These are phyloP conservation scores for Calycina herbarum DNA, from an alignment of 2,329 filamentous ascomycete species.

Conservation along the genomic window DNA sequence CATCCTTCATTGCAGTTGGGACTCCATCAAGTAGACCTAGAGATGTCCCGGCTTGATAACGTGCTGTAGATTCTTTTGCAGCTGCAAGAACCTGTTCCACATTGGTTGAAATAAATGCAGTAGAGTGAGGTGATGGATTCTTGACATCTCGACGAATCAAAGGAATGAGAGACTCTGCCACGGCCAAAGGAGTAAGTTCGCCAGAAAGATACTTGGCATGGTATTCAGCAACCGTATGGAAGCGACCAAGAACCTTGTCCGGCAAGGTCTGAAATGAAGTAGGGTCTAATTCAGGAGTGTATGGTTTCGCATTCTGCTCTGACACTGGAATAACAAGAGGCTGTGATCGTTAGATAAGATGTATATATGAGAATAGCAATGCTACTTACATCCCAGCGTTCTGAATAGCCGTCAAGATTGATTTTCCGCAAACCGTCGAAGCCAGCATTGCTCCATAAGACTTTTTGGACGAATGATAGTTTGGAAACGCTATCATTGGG, in stretches of 20 bases:
- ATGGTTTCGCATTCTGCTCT: constrained; percentile 7
- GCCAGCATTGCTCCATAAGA: constrained; percentile 69
- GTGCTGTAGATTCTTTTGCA: constrained; percentile 69
- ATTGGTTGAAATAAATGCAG: constrained; percentile 71
- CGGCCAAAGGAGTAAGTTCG: constrained; percentile 67
- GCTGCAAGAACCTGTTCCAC: constrained; percentile 63
- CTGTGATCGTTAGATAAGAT: constrained; percentile 38
- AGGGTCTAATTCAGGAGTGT: constrained; percentile 40
- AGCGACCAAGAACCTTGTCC: constrained; percentile 48
- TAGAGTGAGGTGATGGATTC: constrained; percentile 61
- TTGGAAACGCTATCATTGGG: constrained; percentile 53
- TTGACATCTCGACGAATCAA: constrained; percentile 62
- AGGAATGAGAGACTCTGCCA: constrained; percentile 69
- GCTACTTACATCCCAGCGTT: constrained; percentile 49
- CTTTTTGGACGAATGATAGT: constrained; percentile 59
- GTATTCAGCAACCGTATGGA: constrained; percentile 74
- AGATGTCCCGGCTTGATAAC: constrained; percentile 67
- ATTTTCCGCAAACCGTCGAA: constrained; percentile 51
- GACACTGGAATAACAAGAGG: constrained; percentile 54
- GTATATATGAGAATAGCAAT: neutral
- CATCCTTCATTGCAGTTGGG: constrained; percentile 82
- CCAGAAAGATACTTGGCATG: constrained; percentile 72
- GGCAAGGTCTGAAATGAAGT: constrained; percentile 46
- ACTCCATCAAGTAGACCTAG: constrained; percentile 76
- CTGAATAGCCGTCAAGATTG: constrained; percentile 46